Conservation (phyloP, 164 flowering plant species). For the Vitis riparia region DNA sequence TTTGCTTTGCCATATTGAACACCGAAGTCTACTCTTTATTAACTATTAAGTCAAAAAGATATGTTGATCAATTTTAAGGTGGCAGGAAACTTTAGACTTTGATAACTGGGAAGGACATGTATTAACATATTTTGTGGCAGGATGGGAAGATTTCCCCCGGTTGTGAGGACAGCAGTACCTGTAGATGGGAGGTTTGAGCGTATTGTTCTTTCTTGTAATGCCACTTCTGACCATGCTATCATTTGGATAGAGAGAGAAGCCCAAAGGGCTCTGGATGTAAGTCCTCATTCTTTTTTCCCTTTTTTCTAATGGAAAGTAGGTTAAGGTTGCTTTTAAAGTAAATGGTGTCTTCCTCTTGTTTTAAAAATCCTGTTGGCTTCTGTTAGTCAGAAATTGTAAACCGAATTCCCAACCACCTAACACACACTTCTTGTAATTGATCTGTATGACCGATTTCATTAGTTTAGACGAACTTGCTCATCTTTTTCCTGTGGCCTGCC, state of each 20-base stretch:
- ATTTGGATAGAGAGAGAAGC: slow-evolving; percentile 53
- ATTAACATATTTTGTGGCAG: slow-evolving; percentile 33
- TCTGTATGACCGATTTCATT: not conserved
- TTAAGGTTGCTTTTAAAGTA: too few relatives aligned
- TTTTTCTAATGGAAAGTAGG: too few relatives aligned
- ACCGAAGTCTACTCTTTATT: too few relatives aligned
- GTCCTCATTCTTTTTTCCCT: slow-evolving; percentile 1
- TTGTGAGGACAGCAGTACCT: slow-evolving; percentile 51
- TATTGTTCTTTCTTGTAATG: slow-evolving; percentile 54
- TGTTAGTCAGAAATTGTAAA: not conserved
- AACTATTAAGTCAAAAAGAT: too few relatives aligned
- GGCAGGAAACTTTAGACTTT: not conserved
- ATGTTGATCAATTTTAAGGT: not conserved
- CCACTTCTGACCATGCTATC: slow-evolving; percentile 55
- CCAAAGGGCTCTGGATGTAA: slow-evolving; percentile 42
- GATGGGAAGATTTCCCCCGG: slow-evolving; percentile 47
- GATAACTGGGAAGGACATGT: slow-evolving; percentile 1
- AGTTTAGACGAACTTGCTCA: not conserved
- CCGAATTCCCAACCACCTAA: not conserved
- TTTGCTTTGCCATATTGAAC: too few relatives aligned
- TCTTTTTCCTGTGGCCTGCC: not conserved
- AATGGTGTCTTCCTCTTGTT: too few relatives aligned
- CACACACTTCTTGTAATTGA: not conserved
- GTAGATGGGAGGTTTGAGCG: slow-evolving; percentile 59
- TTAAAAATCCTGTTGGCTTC: not conserved